These are phyloP conservation scores for Xylaria digitata DNA, from an alignment of 2,329 filamentous ascomycete genomes.

Conservation along the genomic window DNA sequence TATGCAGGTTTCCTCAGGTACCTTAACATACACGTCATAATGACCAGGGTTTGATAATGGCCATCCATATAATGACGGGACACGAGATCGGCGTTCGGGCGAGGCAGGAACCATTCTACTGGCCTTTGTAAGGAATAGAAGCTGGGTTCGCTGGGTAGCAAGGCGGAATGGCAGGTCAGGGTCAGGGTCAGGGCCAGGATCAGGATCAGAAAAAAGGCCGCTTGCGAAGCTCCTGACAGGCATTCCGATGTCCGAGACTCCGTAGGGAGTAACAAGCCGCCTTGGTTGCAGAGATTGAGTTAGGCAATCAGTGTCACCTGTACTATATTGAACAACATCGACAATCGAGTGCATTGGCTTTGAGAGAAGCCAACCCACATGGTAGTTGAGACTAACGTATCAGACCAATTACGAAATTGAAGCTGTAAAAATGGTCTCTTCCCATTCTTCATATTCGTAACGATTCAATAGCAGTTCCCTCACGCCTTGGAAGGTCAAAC, in stretches of 20 bases:
- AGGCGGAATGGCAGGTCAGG: constrained; percentile 27
- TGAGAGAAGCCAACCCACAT: constrained; percentile 2
- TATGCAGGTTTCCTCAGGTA: constrained; percentile 28
- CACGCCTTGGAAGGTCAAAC: no score
- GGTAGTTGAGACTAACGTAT: background rate
- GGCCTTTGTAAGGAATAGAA: constrained; percentile 42
- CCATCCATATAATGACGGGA: constrained; percentile 44
- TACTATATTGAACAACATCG: constrained; percentile 32
- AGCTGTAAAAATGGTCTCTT: constrained; percentile 1
- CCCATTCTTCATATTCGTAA: background rate
- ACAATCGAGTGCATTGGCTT: constrained; percentile 11
- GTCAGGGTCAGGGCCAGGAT: constrained; percentile 17
- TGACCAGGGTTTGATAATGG: constrained; percentile 40
- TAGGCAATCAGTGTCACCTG: constrained; percentile 36
- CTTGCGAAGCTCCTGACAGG: constrained; percentile 23
- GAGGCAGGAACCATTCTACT: constrained; percentile 40
- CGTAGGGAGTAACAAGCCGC: constrained; percentile 22
- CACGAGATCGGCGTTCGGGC: constrained; percentile 48
- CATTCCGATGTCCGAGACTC: constrained; percentile 20
- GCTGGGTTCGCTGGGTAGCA: constrained; percentile 36
- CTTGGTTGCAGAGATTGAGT: constrained; percentile 30
- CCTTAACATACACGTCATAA: constrained; percentile 34
- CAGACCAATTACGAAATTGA: constrained; percentile 1
- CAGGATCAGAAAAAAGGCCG: constrained; percentile 15
- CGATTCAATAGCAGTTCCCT: background rate